Base-by-base conservation (phyloP, 1,284 basidiomycete genomes). In the Ceratobasidium sp. region DNA sequence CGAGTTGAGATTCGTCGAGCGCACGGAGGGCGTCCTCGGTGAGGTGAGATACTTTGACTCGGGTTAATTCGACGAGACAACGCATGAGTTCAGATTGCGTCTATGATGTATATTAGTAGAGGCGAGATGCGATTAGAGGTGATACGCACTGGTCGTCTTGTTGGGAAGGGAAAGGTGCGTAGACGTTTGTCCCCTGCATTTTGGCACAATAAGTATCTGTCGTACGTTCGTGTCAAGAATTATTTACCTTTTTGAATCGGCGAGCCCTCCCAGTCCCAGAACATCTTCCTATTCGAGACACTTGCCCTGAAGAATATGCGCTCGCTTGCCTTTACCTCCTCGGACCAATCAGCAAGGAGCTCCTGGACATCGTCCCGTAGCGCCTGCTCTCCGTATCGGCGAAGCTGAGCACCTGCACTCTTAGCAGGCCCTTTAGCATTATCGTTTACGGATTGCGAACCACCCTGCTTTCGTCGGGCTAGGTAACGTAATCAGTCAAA, bases 401-500 rank as follows among this genome's bases (percentile, higher is more conserved):
- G 93, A 20, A 99, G 88, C 86, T 91, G 91, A 0, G 98, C 98
- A 84, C 98, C 98, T 14, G 97, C 97, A 84, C 96, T 97, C 82
- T 96, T 95, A 0, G 98, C 98, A 78, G 92, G 91, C 7, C 95
- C 95, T 84, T 97, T 97, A 2, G 95, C 89, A 77, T 96, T 95
- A 84, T 99, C 98, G 82, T 99, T 98, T 2, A 94, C 82, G 0
- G 92, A 92, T 85, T 99, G 98, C 0, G 95, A 94, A 0, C 98
- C 98, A 84, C 98, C 98, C 87, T 99, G 98, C 85, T 99, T 99
- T 80, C 95, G 89, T 81, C 98, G 94, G 54, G 98, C 96, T 98
- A 73, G 5, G n/a, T 38, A 57, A n/a, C 52, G 48, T 78, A 3
- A 78, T 75, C 27, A 74, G 41, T 38, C 6, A 12, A 14, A 33